These are phyloP conservation scores for Adansonia madagascariensis DNA, from an alignment of 441 rosid species.

Conservation along the genomic window DNA sequence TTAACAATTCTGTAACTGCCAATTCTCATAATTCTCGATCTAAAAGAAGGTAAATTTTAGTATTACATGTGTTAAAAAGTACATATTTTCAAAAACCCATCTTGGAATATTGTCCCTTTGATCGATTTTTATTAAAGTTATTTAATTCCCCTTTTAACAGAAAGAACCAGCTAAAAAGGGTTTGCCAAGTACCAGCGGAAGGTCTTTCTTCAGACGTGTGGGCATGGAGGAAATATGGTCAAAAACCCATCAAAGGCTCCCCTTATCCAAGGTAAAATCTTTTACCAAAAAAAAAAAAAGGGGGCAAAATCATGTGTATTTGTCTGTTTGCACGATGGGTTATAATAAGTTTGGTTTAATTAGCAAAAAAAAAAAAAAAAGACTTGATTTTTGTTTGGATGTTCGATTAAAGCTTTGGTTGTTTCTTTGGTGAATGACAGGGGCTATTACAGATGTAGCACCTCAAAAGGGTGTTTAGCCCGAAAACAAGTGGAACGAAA, in stretches of 20 bases:
- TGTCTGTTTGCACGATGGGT: background rate
- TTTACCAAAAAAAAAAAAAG: too few species aligned
- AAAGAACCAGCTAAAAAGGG: constrained; percentile 74
- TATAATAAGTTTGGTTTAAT: background rate
- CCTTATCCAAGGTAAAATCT: constrained; percentile 75
- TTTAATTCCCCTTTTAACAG: constrained; percentile 38
- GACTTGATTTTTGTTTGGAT: constrained; percentile 20
- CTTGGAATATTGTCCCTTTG: constrained; percentile 15
- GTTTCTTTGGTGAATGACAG: constrained; percentile 38
- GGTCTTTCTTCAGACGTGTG: constrained; percentile 78
- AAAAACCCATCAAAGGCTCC: constrained; percentile 95
- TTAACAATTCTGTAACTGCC: constrained; percentile 42
- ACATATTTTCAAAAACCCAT: constrained; percentile 13
- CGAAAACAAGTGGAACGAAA: constrained; percentile 93
- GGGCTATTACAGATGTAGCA: constrained; percentile 91
- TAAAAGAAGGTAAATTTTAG: constrained; percentile 67
- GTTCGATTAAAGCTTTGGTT: constrained; percentile 25
- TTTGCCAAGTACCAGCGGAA: constrained; percentile 87
- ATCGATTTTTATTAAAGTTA: background rate
- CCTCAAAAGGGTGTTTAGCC: constrained; percentile 88
- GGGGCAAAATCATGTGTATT: background rate
- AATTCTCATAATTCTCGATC: constrained; percentile 62
- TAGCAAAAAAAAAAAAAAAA: too few species aligned
- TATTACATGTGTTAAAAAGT: background rate
- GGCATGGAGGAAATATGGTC: constrained; percentile 98